Evolutionary conservation across 1,284 basidiomycete species (phyloP), one percentile per base, ranked within the genome.

Genomic region (Apiotrichum porosum): DNA sequence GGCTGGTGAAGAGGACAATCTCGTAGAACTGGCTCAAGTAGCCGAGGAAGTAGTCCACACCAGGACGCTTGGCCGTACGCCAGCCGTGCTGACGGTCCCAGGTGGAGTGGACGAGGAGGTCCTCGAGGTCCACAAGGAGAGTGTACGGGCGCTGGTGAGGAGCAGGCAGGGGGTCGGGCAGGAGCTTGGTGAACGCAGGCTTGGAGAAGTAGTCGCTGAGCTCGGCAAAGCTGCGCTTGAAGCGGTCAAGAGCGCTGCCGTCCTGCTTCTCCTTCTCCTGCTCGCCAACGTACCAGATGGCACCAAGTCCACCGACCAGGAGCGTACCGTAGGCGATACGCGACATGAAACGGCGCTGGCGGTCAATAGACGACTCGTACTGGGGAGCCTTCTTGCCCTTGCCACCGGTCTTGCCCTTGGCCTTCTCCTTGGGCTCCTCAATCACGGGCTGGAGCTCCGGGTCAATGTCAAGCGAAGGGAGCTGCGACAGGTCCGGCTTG

Each of bases 11-110:
- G 47, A 98, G 78, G 19, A 98, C 93, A 54, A 98, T 84, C 77
- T 98, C 94, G 73, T 91, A 98, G 75, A 97, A 97, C 66, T 97
- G 93, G 0, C 90, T 91, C 36, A 98, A 80, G 72, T 98, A 97
- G 28, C 83, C 92, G 42, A 98, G 78, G 80, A 97, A 98, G 74
- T 97, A 97, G 70, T 98, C 95, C 9, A 94, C 86, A 3, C 95
- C 95, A 1, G 94, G 94, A 43, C 95, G 83, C 73, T 93, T 93
- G 31, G 88, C 89, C 3, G 88, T 92, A 58, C 87, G 78, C 89
- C 89, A 93, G 28, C 89, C 89, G 61, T 86, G 77, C 76, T 85
- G 79, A 44, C 88, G 83, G 78, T 93, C 89, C 94, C 94, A 98
- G 3, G 83, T 85, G 14, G 88, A 92, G 24, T 87, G 86, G 18